phyloP scores from a whole-genome alignment of 768 basidiomycete species.

The Serendipita sp. region DNA sequence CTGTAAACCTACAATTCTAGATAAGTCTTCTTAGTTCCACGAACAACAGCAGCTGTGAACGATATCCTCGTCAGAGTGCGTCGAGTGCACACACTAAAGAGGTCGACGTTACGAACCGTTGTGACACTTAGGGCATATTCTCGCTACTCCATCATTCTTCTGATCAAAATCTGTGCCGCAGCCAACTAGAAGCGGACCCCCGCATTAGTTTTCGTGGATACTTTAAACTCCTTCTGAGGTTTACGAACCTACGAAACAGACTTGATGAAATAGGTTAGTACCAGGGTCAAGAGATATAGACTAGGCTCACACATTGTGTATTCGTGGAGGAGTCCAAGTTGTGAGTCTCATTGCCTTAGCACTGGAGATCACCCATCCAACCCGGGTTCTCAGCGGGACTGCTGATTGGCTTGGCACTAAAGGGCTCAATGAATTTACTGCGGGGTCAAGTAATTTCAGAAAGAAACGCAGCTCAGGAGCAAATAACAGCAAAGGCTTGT shows the following conservation, averaged over 20 bases:
- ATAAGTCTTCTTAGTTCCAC: constrained; percentile 2
- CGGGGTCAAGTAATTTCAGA: no score
- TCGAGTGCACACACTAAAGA: not conserved
- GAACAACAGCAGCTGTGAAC: not conserved
- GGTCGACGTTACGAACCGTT: not conserved
- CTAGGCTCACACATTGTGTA: not conserved
- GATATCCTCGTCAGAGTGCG: not conserved
- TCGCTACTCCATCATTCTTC: not conserved
- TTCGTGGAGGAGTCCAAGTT: not conserved
- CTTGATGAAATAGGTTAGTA: not conserved
- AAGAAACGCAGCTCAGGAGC: not conserved
- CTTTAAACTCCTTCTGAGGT: not conserved
- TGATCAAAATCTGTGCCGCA: not conserved
- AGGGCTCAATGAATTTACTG: no score
- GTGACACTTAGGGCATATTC: constrained; percentile 2
- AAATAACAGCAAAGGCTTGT: no score
- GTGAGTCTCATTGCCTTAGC: not conserved
- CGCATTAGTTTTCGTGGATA: not conserved
- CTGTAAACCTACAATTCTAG: not conserved
- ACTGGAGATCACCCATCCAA: not conserved
- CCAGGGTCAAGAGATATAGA: not conserved
- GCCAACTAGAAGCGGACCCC: not conserved
- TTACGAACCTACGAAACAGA: not conserved
- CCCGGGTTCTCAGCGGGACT: no score
- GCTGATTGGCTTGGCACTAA: no score